These are phyloP conservation scores for Gynochthodes officinalis DNA, from an alignment of 257 asterid species.

Conservation along the genomic window DNA sequence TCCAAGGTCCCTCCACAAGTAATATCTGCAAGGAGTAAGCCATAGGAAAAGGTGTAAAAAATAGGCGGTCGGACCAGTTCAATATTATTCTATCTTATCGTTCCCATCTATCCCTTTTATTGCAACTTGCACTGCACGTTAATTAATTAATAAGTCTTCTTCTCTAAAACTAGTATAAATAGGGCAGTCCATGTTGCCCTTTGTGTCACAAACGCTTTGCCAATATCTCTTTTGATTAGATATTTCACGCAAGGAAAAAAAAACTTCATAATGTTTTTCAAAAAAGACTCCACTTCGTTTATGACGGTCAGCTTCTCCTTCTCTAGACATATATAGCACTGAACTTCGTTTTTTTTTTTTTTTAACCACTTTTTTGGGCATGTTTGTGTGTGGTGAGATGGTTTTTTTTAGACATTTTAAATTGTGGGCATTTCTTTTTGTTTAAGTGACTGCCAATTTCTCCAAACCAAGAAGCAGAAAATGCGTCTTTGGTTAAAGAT, in stretches of 20 bases:
- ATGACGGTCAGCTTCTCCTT: conserved; percentile 41
- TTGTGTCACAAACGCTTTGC: not conserved
- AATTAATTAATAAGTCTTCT: not conserved
- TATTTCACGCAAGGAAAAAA: conserved; percentile 11
- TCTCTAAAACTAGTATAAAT: conserved; percentile 13
- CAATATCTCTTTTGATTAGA: not conserved
- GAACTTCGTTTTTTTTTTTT: not conserved
- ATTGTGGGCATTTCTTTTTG: not conserved
- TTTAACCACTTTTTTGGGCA: not conserved
- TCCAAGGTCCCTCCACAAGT: conserved; percentile 23
- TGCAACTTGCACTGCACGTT: conserved; percentile 14
- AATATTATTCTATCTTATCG: conserved; percentile 13
- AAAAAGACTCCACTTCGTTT: too few species aligned
- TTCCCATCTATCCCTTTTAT: conserved; percentile 8
- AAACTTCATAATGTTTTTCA: conserved; percentile 19
- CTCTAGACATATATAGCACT: too few species aligned
- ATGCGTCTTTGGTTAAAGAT: not conserved
- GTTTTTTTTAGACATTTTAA: too few species aligned
- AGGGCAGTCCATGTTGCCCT: not conserved
- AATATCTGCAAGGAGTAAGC: conserved; percentile 12
- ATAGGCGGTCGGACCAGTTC: conserved; percentile 15
- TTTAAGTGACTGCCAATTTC: not conserved
- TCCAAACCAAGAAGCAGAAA: not conserved
- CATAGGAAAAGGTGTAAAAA: conserved; percentile 7
- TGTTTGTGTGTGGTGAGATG: not conserved